Evolutionary conservation across 2,329 filamentous ascomycete genomes (phyloP).

Genomic region (Aspergillus brasiliensis): DNA sequence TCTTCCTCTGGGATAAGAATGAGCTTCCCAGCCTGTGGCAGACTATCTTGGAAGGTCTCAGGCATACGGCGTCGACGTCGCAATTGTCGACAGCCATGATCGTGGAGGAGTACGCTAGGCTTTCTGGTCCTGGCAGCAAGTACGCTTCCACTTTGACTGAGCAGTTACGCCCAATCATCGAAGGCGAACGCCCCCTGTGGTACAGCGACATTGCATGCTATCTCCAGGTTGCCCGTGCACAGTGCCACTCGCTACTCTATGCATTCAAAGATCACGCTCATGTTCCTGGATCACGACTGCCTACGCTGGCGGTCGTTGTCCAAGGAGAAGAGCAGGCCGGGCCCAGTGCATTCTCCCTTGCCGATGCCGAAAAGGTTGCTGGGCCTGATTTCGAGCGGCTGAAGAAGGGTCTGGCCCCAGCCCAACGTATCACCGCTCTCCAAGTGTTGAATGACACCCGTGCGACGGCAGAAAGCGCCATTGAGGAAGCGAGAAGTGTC

Average conservation of each 20-base stretch:
- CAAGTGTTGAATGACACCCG: conserved; percentile 79
- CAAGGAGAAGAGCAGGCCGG: conserved; percentile 92
- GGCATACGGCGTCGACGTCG: conserved; percentile 77
- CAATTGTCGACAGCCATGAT: conserved; percentile 82
- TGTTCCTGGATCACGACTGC: conserved; percentile 72
- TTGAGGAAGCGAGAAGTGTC: conserved; percentile 75
- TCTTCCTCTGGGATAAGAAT: conserved; percentile 71
- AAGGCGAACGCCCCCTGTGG: conserved; percentile 75
- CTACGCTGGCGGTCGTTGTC: conserved; percentile 82
- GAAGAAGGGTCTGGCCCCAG: conserved; percentile 84
- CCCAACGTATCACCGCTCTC: conserved; percentile 80
- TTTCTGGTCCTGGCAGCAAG: conserved; percentile 36
- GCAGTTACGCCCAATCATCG: conserved; percentile 73
- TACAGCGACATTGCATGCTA: conserved; percentile 91
- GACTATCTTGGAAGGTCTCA: conserved; percentile 70
- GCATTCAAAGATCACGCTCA: conserved; percentile 91
- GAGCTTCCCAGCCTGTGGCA: conserved; percentile 55
- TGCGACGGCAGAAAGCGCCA: conserved; percentile 67
- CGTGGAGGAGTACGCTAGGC: conserved; percentile 82
- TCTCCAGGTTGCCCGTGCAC: conserved; percentile 83
- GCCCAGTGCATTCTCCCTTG: conserved; percentile 85
- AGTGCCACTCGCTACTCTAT: conserved; percentile 86
- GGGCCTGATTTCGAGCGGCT: conserved; percentile 82
- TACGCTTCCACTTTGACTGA: conserved; percentile 49
- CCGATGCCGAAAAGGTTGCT: conserved; percentile 84